Evolutionary conservation across 352 stramenopile genomes (phyloP).

Genomic region (Sclerospora graminicola): DNA sequence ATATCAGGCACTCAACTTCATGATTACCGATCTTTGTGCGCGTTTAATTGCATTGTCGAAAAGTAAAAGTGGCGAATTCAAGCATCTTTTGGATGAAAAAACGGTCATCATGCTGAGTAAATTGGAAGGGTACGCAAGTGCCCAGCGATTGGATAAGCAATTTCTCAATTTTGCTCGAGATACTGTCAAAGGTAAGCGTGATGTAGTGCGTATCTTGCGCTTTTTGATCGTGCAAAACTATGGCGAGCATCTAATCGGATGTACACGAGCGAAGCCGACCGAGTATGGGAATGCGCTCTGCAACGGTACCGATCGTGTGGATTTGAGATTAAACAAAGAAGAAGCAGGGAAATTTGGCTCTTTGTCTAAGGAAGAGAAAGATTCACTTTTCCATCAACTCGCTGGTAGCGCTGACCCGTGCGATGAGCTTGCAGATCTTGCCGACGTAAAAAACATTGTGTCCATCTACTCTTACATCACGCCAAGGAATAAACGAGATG

Average conservation of each 20-base stretch:
- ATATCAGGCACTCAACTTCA: slow-evolving; percentile 65
- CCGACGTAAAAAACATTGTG: slow-evolving; percentile 38
- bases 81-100: slow-evolving; percentile 28
- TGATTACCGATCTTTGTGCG: slow-evolving; percentile 68
- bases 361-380: slow-evolving; percentile 36
- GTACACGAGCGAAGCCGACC: slow-evolving; percentile 14
- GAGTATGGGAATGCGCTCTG: slow-evolving; percentile 42
- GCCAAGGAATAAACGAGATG: slow-evolving; percentile 1
- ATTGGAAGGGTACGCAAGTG: slow-evolving; percentile 53
- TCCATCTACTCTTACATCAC: slow-evolving; percentile 44
- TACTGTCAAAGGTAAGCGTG: slow-evolving; percentile 17
- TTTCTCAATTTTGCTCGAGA: slow-evolving; percentile 39
- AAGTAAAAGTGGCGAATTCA: slow-evolving; percentile 25
- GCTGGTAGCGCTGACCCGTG: slow-evolving; percentile 13
- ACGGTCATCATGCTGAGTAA: slow-evolving; percentile 38
- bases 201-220: slow-evolving; percentile 37
- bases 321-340: slow-evolving; percentile 42
- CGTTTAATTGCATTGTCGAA: slow-evolving; percentile 48
- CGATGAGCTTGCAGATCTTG: slow-evolving; percentile 51
- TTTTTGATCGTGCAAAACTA: slow-evolving; percentile 78
- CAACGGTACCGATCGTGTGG: slow-evolving; percentile 34
- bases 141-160: slow-evolving; percentile 37
- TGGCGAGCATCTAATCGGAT: slow-evolving; percentile 51
- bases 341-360: slow-evolving; percentile 24
- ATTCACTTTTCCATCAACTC: slow-evolving; percentile 45